Conservation (phyloP, 768 basidiomycete genomes). For the Phanerochaete sordida region DNA sequence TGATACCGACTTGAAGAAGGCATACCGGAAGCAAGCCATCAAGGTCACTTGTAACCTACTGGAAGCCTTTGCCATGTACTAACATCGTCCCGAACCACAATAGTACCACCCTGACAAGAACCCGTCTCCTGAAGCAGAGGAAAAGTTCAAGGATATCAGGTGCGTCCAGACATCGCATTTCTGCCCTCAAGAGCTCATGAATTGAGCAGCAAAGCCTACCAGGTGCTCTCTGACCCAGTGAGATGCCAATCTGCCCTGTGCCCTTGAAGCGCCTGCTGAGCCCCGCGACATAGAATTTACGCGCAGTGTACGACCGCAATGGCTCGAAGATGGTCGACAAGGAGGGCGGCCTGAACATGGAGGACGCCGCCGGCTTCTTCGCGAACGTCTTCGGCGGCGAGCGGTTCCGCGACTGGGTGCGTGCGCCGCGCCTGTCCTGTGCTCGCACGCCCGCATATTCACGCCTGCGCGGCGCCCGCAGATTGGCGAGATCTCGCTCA, state of each 20-base stretch:
- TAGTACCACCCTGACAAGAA: slow-evolving; percentile 98
- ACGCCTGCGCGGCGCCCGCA: slow-evolving; percentile 28
- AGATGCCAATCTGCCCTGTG: slow-evolving; percentile 24
- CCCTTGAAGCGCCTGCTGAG: background rate
- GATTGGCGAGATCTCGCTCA: slow-evolving; percentile 96
- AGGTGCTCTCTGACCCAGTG: slow-evolving; percentile 83
- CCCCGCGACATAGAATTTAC: slow-evolving; percentile 53
- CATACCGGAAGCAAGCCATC: slow-evolving; percentile 92
- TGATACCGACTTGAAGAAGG: slow-evolving; percentile 88
- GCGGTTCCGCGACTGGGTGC: slow-evolving; percentile 82
- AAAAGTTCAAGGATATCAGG: slow-evolving; percentile 97
- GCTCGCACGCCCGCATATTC: background rate
- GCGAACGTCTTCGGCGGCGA: slow-evolving; percentile 96
- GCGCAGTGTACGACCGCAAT: slow-evolving; percentile 92
- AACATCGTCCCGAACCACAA: background rate
- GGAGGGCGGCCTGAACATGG: slow-evolving; percentile 75
- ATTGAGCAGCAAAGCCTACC: slow-evolving; percentile 82
- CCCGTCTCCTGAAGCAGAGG: slow-evolving; percentile 85
- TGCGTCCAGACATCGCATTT: slow-evolving; percentile 22
- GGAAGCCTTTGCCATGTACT: background rate
- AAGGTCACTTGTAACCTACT: slow-evolving; percentile 48
- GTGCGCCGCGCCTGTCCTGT: slow-evolving; percentile 26
- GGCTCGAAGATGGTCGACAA: slow-evolving; percentile 89
- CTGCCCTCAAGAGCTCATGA: slow-evolving; percentile 2
- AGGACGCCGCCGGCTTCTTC: slow-evolving; percentile 94